Evolutionary conservation across 116 monocot genomes (phyloP), one percentile per base, ranked within the genome.

Genomic region (Iris pallida): DNA sequence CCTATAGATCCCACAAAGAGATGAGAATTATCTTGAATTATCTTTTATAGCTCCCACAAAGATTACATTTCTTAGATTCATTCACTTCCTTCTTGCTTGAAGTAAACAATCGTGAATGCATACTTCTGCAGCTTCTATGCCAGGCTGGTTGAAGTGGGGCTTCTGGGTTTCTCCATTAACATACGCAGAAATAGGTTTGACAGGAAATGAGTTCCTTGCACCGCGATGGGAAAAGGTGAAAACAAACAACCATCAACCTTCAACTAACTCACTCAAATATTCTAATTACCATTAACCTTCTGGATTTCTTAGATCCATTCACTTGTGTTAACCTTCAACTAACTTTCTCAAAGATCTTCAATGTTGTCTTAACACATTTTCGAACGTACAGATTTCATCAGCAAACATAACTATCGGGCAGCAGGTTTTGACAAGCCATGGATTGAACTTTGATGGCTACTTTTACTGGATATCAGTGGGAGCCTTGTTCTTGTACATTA

Each of bases 161-260:
- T 96, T 92, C 71, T 92, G 95, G 95, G 6, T 78, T 68, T 96
- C 89, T 16, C 95, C 95, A 67, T 43, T 89, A 62, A 70, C 92
- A 56, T 96, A 96, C 70, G 70, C 76, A 45, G 80, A 96, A 63
- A 92, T 91, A 19, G 92, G 78, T 20, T 11, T 96, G n/a, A 57
- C 82, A 67, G 64, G 73, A 55, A 96, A 95, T 80, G 95, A 95
- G 65, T 91, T 95, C 57, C 82, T 72, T 61, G 86, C 88, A 55
- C 73, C 86, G 30, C 76, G 91, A 68, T 95, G 95, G 95, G 64
- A 91, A 81, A 86, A 82, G 89, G 95, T 91, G 43, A 70, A 45
- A 4, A 30, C 30, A 3, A 30, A 30, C 30, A 30, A 30, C 52
- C 52, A 52, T 8, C 14, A 52, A 52, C 52, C 52, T 52, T 30